A percentile compares a stretch with the other conserved stretches of the same genome.
phyloP scores from a whole-genome alignment of 371 early-diverging fungal genomes.

The Mucor sp. region DNA sequence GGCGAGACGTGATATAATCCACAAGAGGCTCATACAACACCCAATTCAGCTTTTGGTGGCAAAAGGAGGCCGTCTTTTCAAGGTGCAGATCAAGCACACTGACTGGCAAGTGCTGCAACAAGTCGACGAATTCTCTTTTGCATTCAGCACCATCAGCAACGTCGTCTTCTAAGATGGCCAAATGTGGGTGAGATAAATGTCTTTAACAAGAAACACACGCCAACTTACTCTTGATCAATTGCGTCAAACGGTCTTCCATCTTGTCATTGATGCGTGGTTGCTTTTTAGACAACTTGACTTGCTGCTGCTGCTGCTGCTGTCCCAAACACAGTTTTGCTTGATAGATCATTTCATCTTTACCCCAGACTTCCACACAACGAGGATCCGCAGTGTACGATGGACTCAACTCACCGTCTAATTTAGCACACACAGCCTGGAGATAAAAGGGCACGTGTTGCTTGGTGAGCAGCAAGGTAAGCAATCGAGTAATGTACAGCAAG shows the following conservation, averaged over 20 bases:
- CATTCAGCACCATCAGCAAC: not conserved
- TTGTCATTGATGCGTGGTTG: not conserved
- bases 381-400: not conserved
- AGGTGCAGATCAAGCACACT: slow-evolving; percentile 22
- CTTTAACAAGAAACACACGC: too few species aligned
- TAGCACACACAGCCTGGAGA: slow-evolving; percentile 19
- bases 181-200: too few species aligned
- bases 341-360: slow-evolving; percentile 18
- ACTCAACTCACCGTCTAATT: slow-evolving; percentile 13
- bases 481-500: slow-evolving; percentile 35
- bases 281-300: not conserved
- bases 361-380: slow-evolving; percentile 11
- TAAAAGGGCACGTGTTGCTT: slow-evolving; percentile 43
- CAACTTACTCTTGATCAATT: slow-evolving; percentile 5
- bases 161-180: not conserved
- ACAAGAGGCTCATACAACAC: slow-evolving; percentile 34
- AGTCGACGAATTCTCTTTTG: slow-evolving; percentile 17
- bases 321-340: slow-evolving; percentile 21
- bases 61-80: slow-evolving; percentile 15
- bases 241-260: not conserved
- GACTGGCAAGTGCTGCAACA: slow-evolving; percentile 27
- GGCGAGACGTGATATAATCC: slow-evolving; percentile 42
- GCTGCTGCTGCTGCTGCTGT: too few species aligned
- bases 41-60: slow-evolving; percentile 23
- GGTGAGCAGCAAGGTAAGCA: slow-evolving; percentile 33